Conservation (phyloP, 306 rosid species). For the Echinosophora koreensis region DNA sequence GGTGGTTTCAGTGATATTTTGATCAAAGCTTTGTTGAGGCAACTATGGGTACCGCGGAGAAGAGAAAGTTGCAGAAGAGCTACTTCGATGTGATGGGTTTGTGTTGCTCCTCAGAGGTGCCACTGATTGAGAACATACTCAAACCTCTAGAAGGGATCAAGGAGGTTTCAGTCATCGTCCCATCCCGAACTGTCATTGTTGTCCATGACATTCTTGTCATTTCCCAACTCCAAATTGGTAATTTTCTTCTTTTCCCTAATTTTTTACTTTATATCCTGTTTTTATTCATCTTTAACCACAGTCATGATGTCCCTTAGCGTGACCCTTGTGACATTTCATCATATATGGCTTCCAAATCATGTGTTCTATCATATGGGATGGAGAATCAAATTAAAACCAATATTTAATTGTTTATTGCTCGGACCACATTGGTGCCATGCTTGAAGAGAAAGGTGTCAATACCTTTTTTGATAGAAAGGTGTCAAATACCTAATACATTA, state of each 20-base stretch:
- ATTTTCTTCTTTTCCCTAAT: background rate
- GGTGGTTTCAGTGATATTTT: background rate
- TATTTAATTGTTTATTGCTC: conserved; percentile 9
- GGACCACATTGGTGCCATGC: conserved; percentile 17
- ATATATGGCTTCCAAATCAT: background rate
- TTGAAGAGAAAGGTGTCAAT: background rate
- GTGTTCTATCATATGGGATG: background rate
- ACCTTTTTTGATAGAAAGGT: no score
- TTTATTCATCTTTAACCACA: background rate
- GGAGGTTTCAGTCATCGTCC: conserved; percentile 73
- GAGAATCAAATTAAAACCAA: background rate
- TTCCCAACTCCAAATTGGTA: conserved; percentile 90
- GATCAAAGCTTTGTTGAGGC: background rate
- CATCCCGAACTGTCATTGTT: conserved; percentile 87
- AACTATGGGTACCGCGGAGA: conserved; percentile 49
- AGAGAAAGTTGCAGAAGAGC: conserved; percentile 68
- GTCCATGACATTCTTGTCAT: conserved; percentile 73
- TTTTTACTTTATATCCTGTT: background rate
- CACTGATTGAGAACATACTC: conserved; percentile 72
- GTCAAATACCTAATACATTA: no score
- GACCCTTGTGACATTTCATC: background rate
- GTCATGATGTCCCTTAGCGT: background rate
- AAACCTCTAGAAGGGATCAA: conserved; percentile 74
- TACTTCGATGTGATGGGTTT: conserved; percentile 90
- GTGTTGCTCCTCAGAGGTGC: conserved; percentile 90